A percentile compares a stretch with the other conserved stretches of the same genome.
These are phyloP conservation scores for Phytophthora sp. DNA, from an alignment of 352 stramenopile genomes.

Conservation along the genomic window DNA sequence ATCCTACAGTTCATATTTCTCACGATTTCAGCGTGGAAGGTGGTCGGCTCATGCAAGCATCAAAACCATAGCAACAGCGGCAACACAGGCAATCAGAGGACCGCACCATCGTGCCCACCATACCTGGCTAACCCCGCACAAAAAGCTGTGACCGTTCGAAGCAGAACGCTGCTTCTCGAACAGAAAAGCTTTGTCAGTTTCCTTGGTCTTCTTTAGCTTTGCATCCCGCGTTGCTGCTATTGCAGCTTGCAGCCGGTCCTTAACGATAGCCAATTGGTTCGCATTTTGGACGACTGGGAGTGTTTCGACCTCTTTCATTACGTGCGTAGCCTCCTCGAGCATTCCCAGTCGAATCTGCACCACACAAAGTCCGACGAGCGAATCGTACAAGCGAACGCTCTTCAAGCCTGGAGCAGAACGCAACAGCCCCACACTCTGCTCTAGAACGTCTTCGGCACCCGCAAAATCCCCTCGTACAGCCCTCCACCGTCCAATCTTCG, in stretches of 20 bases:
- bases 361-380: conserved; percentile 63
- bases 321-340: conserved; percentile 30
- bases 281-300: conserved; percentile 37
- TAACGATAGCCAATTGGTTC: conserved; percentile 51
- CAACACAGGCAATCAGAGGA: conserved; percentile 24
- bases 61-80: conserved; percentile 17
- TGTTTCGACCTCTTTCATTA: conserved; percentile 55
- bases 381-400: conserved; percentile 45
- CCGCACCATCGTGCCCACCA: conserved; percentile 36
- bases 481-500: conserved; percentile 40
- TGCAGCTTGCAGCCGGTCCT: conserved; percentile 39
- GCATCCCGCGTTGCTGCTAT: conserved; percentile 8
- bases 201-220: conserved; percentile 9
- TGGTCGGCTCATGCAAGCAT: conserved; percentile 17
- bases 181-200: conserved; percentile 6
- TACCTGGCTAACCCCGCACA: conserved; percentile 11
- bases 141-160: conserved; percentile 1
- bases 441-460: conserved; percentile 39
- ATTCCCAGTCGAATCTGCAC: conserved; percentile 57
- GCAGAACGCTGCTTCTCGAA: conserved; percentile 16
- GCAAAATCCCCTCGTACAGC: conserved; percentile 36
- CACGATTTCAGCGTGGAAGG: neutral
- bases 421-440: conserved; percentile 39
- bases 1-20: conserved; percentile 38
- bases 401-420: conserved; percentile 13